phyloP scores from a whole-genome alignment of 352 stramenopile genomes.

The Phytopythium cucurbitacearum region DNA sequence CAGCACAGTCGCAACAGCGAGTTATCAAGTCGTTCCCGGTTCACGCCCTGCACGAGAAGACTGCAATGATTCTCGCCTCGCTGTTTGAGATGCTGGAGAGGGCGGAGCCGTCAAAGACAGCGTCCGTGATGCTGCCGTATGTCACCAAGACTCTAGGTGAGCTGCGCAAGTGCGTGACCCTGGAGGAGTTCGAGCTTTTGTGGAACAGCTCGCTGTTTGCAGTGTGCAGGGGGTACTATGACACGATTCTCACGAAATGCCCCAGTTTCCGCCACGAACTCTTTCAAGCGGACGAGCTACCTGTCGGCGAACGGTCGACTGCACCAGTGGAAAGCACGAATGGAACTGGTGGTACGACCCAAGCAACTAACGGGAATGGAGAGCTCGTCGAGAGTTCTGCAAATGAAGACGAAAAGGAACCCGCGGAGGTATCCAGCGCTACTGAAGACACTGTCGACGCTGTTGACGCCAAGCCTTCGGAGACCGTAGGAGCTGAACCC shows the following conservation, averaged over 20 bases:
- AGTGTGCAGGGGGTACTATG: slow-evolving; percentile 51
- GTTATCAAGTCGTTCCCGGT: slow-evolving; percentile 43
- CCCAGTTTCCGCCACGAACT: slow-evolving; percentile 23
- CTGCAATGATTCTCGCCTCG: slow-evolving; percentile 43
- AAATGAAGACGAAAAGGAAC: too few species aligned
- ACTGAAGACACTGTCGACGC: too few species aligned
- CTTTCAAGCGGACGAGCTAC: slow-evolving; percentile 10
- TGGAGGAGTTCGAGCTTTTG: slow-evolving; percentile 60
- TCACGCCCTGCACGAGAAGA: slow-evolving; percentile 64
- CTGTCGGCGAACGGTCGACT: too few species aligned
- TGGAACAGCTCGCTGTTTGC: slow-evolving; percentile 55
- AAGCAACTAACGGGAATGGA: too few species aligned
- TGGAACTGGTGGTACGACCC: too few species aligned
- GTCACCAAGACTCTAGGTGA: slow-evolving; percentile 43
- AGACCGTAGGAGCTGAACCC: too few species aligned
- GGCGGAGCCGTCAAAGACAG: slow-evolving; percentile 13
- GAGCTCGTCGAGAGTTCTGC: too few species aligned
- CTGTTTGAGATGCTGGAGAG: slow-evolving; percentile 46
- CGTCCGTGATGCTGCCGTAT: slow-evolving; percentile 32
- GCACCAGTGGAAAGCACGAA: too few species aligned
- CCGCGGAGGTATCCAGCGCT: too few species aligned
- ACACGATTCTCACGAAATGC: slow-evolving; percentile 49
- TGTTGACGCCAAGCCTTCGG: too few species aligned
- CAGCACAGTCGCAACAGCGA: slow-evolving; percentile 10
- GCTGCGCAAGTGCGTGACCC: slow-evolving; percentile 26